These are phyloP conservation scores for Boletus austroedulis DNA, from an alignment of 1,284 basidiomycete genomes.

Conservation along the genomic window DNA sequence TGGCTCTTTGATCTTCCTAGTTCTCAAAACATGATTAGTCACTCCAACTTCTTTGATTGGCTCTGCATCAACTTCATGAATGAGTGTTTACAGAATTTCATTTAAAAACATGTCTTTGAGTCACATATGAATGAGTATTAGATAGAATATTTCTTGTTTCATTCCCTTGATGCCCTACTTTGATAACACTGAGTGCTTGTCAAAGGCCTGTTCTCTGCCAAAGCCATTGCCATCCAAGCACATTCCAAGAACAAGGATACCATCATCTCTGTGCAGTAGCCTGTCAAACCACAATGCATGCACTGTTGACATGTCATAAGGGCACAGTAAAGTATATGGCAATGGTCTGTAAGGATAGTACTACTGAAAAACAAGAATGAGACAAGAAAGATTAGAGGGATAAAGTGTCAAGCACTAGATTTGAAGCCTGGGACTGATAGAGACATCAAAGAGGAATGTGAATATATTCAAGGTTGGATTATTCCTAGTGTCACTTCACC, in stretches of 20 bases:
- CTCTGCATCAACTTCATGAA: too few relatives aligned
- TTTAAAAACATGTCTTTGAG: constrained; percentile 50
- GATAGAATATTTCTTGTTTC: constrained; percentile 73
- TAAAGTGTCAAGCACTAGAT: too few relatives aligned
- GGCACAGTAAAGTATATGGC: constrained; percentile 69
- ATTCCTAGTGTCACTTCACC: too few relatives aligned
- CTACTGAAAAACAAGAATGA: constrained; percentile 50
- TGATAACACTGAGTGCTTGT: constrained; percentile 92
- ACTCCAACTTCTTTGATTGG: too few relatives aligned
- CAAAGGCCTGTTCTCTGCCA: too few relatives aligned
- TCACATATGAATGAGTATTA: constrained; percentile 77
- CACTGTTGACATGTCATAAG: constrained; percentile 84
- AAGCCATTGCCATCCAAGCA: too few relatives aligned
- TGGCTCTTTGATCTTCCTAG: constrained; percentile 96
- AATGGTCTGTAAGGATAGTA: constrained; percentile 53
- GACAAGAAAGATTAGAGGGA: constrained; percentile 56
- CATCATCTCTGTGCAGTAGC: constrained; percentile 90
- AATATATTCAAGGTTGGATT: constrained; percentile 82
- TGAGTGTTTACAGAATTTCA: too few relatives aligned
- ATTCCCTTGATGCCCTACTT: constrained; percentile 80
- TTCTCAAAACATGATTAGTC: constrained; percentile 67
- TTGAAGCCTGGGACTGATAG: constrained; percentile 74
- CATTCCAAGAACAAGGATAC: constrained; percentile 85
- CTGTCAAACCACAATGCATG: constrained; percentile 89
- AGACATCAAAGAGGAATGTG: constrained; percentile 69